Conservation (phyloP, 1,284 basidiomycete genomes). For the Boletus subluridellus region DNA sequence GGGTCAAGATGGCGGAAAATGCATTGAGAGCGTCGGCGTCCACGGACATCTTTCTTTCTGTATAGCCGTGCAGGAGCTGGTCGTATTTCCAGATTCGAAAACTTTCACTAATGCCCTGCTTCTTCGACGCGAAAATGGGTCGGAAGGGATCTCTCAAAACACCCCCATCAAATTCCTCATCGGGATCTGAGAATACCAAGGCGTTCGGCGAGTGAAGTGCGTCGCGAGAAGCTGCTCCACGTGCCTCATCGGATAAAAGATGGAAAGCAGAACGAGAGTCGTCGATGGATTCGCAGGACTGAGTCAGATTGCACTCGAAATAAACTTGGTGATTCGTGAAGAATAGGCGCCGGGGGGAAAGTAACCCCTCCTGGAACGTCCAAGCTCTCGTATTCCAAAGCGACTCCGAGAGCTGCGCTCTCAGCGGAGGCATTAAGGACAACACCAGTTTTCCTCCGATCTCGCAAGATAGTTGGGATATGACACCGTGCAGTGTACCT, state of each 20-base stretch:
- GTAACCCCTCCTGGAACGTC: background rate
- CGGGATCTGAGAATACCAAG: background rate
- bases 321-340: background rate
- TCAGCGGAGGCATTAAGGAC: background rate
- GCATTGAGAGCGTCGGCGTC: background rate
- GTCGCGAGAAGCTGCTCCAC: background rate
- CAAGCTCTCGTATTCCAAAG: background rate
- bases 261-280: background rate
- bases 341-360: background rate
- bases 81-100: conserved; percentile 1
- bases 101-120: background rate
- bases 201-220: background rate
- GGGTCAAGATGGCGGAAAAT: background rate
- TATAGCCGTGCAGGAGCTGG: background rate
- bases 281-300: background rate
- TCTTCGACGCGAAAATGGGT: background rate
- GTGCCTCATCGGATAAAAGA: background rate
- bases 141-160: background rate
- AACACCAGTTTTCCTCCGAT: background rate
- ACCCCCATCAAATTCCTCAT: background rate
- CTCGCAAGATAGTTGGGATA: background rate
- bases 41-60: background rate
- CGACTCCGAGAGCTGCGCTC: background rate
- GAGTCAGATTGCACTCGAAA: background rate
- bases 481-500: background rate